Evolutionary conservation across 495 filamentous ascomycete genomes (phyloP).

Genomic region (Evansstolkia leycettana): DNA sequence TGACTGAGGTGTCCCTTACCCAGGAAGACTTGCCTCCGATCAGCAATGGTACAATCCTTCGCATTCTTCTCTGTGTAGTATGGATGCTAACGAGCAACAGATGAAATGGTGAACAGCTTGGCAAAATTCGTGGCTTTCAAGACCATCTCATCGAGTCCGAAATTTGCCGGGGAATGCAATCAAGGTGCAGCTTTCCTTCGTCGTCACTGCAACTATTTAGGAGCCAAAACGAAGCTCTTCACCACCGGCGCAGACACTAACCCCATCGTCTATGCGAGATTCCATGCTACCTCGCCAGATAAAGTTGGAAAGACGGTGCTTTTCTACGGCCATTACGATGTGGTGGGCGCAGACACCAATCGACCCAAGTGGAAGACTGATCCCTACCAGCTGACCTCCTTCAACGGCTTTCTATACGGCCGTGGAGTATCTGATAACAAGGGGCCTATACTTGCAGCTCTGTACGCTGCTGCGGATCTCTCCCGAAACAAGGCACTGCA

Average conservation of each 20-base stretch:
- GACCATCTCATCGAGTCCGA: constrained; percentile 74
- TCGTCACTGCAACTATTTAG: constrained; percentile 77
- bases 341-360: constrained; percentile 83
- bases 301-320: constrained; percentile 74
- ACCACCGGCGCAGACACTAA: constrained; percentile 64
- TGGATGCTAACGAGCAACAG: constrained; percentile 18
- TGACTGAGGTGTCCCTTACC: constrained; percentile 41
- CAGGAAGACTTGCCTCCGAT: constrained; percentile 35
- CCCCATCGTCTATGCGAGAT: constrained; percentile 81
- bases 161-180: constrained; percentile 80
- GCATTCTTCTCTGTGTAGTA: no score
- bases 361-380: constrained; percentile 69
- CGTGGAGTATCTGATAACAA: constrained; percentile 96
- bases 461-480: constrained; percentile 85
- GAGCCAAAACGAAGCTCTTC: constrained; percentile 76
- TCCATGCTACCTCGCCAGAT: constrained; percentile 44
- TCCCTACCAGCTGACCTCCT: constrained; percentile 73
- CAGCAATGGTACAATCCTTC: constrained; percentile 39
- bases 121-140: constrained; percentile 79
- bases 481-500: constrained; percentile 63
- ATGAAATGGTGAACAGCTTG: constrained; percentile 73
- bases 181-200: constrained; percentile 85
- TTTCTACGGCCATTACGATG: constrained; percentile 97
- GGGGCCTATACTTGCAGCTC: constrained; percentile 80
- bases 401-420: constrained; percentile 92